Percentiles rank a stretch among this genome's conserved stretches.
These are phyloP conservation scores for Botryotinia globosa DNA, from an alignment of 2,329 filamentous ascomycete species.

Conservation along the genomic window DNA sequence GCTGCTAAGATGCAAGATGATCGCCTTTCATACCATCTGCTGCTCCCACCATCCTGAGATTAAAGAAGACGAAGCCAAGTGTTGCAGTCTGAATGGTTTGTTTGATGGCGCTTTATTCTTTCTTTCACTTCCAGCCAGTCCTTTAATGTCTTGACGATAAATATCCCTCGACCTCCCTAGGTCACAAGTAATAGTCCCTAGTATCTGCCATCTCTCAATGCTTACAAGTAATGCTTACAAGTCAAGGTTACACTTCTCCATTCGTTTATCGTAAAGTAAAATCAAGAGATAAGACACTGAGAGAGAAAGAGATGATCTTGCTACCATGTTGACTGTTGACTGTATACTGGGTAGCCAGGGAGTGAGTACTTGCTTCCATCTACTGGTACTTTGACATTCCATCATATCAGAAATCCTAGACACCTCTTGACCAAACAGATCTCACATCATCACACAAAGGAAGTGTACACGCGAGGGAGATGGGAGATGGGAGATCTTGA, in stretches of 20 bases:
- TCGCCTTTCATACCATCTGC: not conserved
- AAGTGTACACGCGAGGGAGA: not conserved
- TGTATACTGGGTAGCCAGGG: too few relatives aligned
- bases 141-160: too few relatives aligned
- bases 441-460: not conserved
- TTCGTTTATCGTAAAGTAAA: not conserved
- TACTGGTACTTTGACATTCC: too few relatives aligned
- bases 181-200: too few relatives aligned
- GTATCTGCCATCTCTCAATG: not conserved
- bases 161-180: not conserved
- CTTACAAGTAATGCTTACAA: too few relatives aligned
- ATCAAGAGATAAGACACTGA: not conserved
- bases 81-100: not conserved
- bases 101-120: not conserved
- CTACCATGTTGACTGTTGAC: too few relatives aligned
- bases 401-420: too few relatives aligned
- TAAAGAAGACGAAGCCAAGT: not conserved
- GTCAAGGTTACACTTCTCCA: not conserved
- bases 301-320: too few relatives aligned
- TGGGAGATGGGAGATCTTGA: not conserved
- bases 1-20: not conserved
- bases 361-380: too few relatives aligned
- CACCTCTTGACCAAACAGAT: not conserved
- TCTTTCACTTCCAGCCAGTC: not conserved
- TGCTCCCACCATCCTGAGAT: too few relatives aligned